Evolutionary conservation across 768 basidiomycete species (phyloP), one percentile per base, ranked within the genome.

Genomic region (Sarcomyxa edulis): DNA sequence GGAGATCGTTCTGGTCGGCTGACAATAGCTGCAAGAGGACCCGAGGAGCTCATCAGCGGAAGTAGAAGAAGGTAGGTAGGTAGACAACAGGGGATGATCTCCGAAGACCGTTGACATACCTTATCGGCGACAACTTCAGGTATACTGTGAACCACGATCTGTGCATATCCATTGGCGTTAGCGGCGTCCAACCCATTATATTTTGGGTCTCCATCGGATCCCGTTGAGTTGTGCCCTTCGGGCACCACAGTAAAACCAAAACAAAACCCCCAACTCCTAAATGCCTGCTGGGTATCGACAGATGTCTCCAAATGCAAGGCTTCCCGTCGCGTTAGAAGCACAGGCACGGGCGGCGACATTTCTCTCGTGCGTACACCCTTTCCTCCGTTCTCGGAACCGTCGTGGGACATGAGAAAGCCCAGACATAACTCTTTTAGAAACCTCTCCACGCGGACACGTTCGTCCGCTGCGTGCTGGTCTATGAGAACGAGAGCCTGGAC

Each of bases 391-490:
- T 46, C 53, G 39, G 53, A 51, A 46, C 65, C 59, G 32, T 60
- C 64, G n/a, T n/a, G n/a, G n/a, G n/a, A n/a, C 39, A 68, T 54
- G 44, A 81, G 69, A 56, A 76, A 91, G 10, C 80, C 81, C 32
- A 68, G 55, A 60, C 89, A 92, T n/a, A 92, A 54, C 32, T 78
- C 76, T 45, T 69, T 71, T 48, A 95, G 69, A 56, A 89, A 85
- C 19, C 65, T 61, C 62, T 99, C 96, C 42, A 98, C 89, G 15
- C 94, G 80, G 31, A 97, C 66, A 15, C 96, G 81, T 60, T 99
- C 96, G 54, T 96, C 91, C n/a, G 94, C 95, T 9, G 96, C 96
- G 56, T 99, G 96, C 58, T 99, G 96, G 64, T 99, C 96, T 32
- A 99, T 71, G 36, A 98, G 70, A 22, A 95, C 67, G 21, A 98